Evolutionary conservation across 208 protist species (phyloP), one percentile per base, ranked within the genome.

Genomic region (Acanthamoeba sp.): DNA sequence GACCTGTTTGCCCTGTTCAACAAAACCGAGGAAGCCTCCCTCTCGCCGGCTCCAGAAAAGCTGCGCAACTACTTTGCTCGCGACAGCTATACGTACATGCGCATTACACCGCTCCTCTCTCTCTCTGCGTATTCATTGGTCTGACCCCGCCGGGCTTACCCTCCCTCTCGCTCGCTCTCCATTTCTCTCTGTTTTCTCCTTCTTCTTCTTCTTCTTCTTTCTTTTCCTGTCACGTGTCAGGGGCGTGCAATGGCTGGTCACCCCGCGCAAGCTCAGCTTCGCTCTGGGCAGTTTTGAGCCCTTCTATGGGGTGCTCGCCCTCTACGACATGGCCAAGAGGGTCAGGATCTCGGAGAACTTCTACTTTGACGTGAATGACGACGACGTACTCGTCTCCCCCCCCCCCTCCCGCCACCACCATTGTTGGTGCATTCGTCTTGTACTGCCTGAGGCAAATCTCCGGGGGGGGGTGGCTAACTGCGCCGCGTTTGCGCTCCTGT

Each of bases 251-350:
- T 14, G 76, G 18, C 55, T 93, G n/a, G 59, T 93, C 16, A 80
- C 66, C 6, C 88, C 88, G 16, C n/a, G n/a, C n/a, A 93, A 55
- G 62, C 6, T 93, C 42, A 59, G 32, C 9, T 93, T 93, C 66
- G 55, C 88, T 3, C 76, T 95, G 32, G 88, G 91, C n/a, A 62
- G 64, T 48, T 80, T 95, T 27, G 94, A 95, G 91, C 91, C 94
- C 24, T 94, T 64, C 64, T 95, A 89, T 89, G 73, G 57, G 1
- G 36, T 82, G 32, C 71, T 95, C 4, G 80, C 87, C 29, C 38
- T 93, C 20, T 93, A 93, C 66, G 64, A 78, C 66, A 71, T 93
- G 88, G 64, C 64, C 52, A 93, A 50, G 29, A 71, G n/a, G 88
- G 45, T 52, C 40, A 48, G 40, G 34, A 94, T 95, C 9, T 94